A percentile compares a stretch with the other conserved stretches of the same genome.
phyloP scores from a whole-genome alignment of 257 asterid genomes.

The Cynanchum wilfordii region DNA sequence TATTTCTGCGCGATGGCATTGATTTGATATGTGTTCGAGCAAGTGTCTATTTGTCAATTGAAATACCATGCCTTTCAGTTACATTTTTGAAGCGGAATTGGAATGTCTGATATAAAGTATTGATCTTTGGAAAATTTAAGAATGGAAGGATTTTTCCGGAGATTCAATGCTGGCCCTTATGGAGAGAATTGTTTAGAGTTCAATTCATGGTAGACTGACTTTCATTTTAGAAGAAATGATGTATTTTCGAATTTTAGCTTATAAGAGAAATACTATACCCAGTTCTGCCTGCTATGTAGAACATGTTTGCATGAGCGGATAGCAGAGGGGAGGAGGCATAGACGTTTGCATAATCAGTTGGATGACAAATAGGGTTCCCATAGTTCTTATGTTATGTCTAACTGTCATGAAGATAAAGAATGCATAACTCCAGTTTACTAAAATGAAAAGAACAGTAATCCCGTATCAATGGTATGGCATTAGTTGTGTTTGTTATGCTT shows the following conservation, averaged over 20 bases:
- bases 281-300: background rate
- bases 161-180: background rate
- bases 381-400: background rate
- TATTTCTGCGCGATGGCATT: slow-evolving; percentile 3
- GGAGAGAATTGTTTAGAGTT: background rate
- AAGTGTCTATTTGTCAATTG: slow-evolving; percentile 7
- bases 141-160: slow-evolving; percentile 2
- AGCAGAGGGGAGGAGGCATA: background rate
- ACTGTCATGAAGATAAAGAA: background rate
- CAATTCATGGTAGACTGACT: background rate
- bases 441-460: background rate
- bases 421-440: background rate
- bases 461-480: background rate
- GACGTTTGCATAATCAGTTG: background rate
- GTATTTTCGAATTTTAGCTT: background rate
- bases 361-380: background rate
- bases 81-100: background rate
- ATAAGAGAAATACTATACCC: background rate
- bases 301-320: background rate
- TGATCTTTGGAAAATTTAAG: background rate
- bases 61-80: slow-evolving; percentile 18
- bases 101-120: background rate
- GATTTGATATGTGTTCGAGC: slow-evolving; percentile 18
- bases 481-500: background rate
- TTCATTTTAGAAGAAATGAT: background rate